phyloP scores from a whole-genome alignment of 2,329 filamentous ascomycete genomes.

The Hypoxylon sp. region DNA sequence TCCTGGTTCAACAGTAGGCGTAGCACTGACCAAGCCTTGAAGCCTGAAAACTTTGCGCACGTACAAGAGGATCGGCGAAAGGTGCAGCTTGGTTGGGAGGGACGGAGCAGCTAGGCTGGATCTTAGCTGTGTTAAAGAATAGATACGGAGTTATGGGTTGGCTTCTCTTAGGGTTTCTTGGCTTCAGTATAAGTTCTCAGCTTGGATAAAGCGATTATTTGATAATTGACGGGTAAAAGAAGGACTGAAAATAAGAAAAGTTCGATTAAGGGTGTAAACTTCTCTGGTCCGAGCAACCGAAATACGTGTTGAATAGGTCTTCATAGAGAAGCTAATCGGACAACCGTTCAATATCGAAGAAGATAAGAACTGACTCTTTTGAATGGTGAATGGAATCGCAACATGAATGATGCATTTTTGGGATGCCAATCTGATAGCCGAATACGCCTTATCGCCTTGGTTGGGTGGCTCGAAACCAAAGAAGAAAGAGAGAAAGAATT shows the following conservation, averaged over 20 bases:
- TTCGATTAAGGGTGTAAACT: neutral
- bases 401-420: neutral
- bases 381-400: neutral
- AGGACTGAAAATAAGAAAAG: neutral
- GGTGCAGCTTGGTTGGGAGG: conserved; percentile 20
- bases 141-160: conserved; percentile 6
- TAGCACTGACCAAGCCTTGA: conserved; percentile 20
- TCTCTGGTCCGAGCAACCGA: neutral
- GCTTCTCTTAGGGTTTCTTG: neutral
- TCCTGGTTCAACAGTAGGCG: conserved; percentile 10
- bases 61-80: conserved; percentile 41
- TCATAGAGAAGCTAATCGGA: neutral
- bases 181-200: neutral
- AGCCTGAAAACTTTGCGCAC: conserved; percentile 36
- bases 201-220: conserved; percentile 9
- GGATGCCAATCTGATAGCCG: neutral
- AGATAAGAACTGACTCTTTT: neutral
- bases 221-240: neutral
- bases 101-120: conserved; percentile 29
- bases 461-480: neutral
- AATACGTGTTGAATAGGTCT: neutral
- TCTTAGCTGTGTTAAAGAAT: conserved; percentile 16
- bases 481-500: neutral
- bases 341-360: neutral
- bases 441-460: neutral